These are phyloP conservation scores for Trichoderma atrobrunneum DNA, from an alignment of 2,329 filamentous ascomycete genomes.

Conservation along the genomic window DNA sequence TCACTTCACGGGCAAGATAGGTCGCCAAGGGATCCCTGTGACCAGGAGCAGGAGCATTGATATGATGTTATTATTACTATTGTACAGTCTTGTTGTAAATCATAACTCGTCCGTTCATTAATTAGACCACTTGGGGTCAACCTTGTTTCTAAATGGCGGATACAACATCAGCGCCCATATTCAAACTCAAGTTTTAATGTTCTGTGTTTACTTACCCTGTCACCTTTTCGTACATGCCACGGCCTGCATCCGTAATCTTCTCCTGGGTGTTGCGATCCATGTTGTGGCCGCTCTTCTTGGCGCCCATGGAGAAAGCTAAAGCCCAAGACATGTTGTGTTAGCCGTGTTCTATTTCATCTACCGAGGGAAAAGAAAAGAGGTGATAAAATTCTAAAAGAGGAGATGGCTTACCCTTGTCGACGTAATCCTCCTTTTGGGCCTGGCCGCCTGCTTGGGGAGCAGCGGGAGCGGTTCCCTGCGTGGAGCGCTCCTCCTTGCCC, in stretches of 20 bases:
- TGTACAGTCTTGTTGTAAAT: not conserved
- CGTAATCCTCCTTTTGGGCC: slow-evolving; percentile 31
- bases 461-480: slow-evolving; percentile 19
- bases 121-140: slow-evolving; percentile 16
- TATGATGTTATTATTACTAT: not conserved
- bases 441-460: not conserved
- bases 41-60: not conserved
- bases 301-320: slow-evolving; percentile 30
- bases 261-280: slow-evolving; percentile 35
- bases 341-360: not conserved
- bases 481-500: slow-evolving; percentile 20
- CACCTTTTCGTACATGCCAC: slow-evolving; percentile 35
- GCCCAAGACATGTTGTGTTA: not conserved
- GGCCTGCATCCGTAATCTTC: slow-evolving; percentile 40
- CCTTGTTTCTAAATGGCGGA: not conserved
- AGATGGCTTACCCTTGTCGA: slow-evolving; percentile 36
- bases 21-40: not conserved
- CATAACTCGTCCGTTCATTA: not conserved
- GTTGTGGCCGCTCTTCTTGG: slow-evolving; percentile 37
- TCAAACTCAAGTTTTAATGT: not conserved
- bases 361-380: not conserved
- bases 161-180: not conserved
- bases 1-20: not conserved
- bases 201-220: slow-evolving; percentile 35
- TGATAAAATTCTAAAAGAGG: not conserved